phyloP scores from a whole-genome alignment of 78 protist species.

The Creolimax fragrantissima region DNA sequence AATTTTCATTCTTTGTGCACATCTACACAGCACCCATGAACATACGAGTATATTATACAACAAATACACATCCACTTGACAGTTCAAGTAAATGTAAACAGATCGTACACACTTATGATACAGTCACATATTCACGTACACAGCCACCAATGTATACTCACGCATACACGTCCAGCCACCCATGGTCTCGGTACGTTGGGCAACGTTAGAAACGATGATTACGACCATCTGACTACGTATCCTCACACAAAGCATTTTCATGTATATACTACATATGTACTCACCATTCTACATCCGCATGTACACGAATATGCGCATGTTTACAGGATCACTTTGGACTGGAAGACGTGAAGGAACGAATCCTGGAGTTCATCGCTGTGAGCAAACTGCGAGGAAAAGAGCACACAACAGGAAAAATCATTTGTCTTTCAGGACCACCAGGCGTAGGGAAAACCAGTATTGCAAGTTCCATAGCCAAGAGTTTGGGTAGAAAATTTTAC shows the following conservation, averaged over 20 bases:
- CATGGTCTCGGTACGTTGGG: too few relatives aligned
- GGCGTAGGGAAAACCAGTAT: constrained; percentile 8
- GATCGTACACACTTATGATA: too few relatives aligned
- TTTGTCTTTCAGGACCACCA: constrained; percentile 86
- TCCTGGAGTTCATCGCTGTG: constrained; percentile 85
- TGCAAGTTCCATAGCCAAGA: background rate
- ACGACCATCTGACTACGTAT: too few relatives aligned
- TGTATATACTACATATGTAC: too few relatives aligned
- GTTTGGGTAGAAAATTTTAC: constrained; percentile 46
- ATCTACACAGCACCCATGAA: too few relatives aligned
- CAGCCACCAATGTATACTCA: background rate
- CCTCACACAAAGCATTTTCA: too few relatives aligned
- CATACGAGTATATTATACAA: too few relatives aligned
- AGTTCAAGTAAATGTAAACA: too few relatives aligned
- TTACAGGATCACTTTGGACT: constrained; percentile 80
- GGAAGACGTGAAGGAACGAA: constrained; percentile 83
- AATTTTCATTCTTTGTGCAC: too few relatives aligned
- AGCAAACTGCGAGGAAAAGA: constrained; percentile 44
- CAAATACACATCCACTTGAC: too few relatives aligned
- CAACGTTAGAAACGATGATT: too few relatives aligned
- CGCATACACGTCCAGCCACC: background rate
- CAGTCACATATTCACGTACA: too few relatives aligned
- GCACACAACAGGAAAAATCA: constrained; percentile 77
- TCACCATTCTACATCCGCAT: background rate
- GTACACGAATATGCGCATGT: background rate